phyloP scores from a whole-genome alignment of 441 rosid genomes.

The Populus hybrid region DNA sequence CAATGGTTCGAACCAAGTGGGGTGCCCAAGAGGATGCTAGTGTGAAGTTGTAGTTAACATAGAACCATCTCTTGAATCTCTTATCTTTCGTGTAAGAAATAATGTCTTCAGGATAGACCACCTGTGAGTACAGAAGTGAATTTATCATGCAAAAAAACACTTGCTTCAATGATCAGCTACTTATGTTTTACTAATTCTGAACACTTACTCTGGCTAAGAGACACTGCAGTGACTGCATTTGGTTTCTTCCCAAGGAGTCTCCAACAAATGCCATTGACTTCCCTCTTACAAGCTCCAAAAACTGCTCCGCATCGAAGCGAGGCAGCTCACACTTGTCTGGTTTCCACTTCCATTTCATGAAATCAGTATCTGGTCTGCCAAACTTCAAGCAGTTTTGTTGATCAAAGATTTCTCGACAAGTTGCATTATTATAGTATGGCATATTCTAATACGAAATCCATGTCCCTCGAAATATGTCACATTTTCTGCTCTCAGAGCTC shows the following conservation, averaged over 20 bases:
- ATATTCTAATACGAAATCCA: conserved; percentile 52
- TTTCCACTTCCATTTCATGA: conserved; percentile 78
- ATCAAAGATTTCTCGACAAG: conserved; percentile 52
- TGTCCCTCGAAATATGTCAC: conserved; percentile 55
- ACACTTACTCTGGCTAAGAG: conserved; percentile 58
- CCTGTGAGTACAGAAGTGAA: conserved; percentile 29
- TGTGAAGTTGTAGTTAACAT: conserved; percentile 57
- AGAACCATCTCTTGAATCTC: conserved; percentile 47
- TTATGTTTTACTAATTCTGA: background rate
- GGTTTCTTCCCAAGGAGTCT: conserved; percentile 81
- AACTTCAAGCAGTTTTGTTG: conserved; percentile 73
- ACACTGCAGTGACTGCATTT: conserved; percentile 76
- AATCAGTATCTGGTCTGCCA: conserved; percentile 65
- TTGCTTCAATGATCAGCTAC: background rate
- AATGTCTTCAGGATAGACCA: conserved; percentile 44
- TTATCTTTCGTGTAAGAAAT: conserved; percentile 37
- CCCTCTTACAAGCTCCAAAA: conserved; percentile 67
- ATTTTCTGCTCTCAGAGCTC: conserved; percentile 17
- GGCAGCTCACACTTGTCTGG: conserved; percentile 70
- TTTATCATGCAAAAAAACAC: background rate
- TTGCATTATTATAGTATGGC: conserved; percentile 58
- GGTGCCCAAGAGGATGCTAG: conserved; percentile 68
- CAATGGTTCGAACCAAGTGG: conserved; percentile 55
- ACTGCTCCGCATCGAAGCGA: conserved; percentile 47
- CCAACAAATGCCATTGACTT: conserved; percentile 76